Conservation (phyloP, 441 rosid genomes). For the Breynia disticha region DNA sequence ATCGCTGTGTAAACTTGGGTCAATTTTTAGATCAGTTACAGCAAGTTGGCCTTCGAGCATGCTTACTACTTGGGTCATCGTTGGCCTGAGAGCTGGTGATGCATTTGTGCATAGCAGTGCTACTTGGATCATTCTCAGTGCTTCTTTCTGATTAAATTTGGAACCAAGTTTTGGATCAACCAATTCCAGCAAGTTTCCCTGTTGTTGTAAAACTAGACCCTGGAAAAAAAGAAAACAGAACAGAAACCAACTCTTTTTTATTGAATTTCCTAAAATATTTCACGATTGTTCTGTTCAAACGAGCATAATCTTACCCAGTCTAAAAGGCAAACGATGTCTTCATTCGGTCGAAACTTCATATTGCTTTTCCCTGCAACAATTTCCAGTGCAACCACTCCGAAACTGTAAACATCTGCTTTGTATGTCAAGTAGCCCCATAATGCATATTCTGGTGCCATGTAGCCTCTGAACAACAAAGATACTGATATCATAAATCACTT, state of each 20-base stretch:
- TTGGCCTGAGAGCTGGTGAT: constrained; percentile 51
- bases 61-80: constrained; percentile 52
- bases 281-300: too few relatives aligned
- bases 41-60: constrained; percentile 48
- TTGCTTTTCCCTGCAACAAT: constrained; percentile 60
- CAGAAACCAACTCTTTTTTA: not conserved
- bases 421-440: constrained; percentile 48
- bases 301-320: constrained; percentile 32
- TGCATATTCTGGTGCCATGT: constrained; percentile 59
- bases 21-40: constrained; percentile 5
- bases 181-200: constrained; percentile 32
- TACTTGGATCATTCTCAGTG: constrained; percentile 37
- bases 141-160: constrained; percentile 36
- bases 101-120: constrained; percentile 52
- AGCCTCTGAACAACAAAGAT: constrained; percentile 25
- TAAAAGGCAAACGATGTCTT: constrained; percentile 47
- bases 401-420: constrained; percentile 53
- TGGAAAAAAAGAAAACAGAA: constrained; percentile 11
- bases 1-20: not conserved
- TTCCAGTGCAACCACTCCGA: constrained; percentile 53
- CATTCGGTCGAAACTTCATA: constrained; percentile 37
- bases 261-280: too few relatives aligned
- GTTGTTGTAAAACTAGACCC: constrained; percentile 41
- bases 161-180: constrained; percentile 39
- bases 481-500: not conserved